Conservation (phyloP, 441 rosid genomes). For the Erodium texanum region DNA sequence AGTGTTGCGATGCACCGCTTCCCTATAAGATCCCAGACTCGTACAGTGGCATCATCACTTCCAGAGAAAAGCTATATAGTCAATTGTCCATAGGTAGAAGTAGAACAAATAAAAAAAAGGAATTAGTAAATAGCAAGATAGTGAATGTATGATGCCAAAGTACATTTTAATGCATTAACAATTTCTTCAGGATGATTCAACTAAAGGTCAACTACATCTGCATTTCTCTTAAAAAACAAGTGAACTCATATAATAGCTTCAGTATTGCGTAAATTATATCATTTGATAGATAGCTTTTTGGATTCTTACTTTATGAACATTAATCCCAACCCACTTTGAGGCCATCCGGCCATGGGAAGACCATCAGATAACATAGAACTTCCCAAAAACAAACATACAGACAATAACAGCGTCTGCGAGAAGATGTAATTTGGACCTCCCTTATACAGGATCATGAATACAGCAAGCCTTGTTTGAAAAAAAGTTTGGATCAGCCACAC, state of each 20-base stretch:
- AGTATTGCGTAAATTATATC: background rate
- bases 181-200: background rate
- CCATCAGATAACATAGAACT: background rate
- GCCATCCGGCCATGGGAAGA: background rate
- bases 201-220: background rate
- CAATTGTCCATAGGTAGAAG: background rate
- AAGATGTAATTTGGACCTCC: no score
- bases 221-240: background rate
- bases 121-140: background rate
- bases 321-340: background rate
- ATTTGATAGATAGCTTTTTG: background rate
- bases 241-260: background rate
- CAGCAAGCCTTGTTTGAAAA: no score
- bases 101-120: background rate
- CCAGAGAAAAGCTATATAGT: constrained; percentile 64
- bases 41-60: constrained; percentile 77
- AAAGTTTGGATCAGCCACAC: no score
- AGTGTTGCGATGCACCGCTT: constrained; percentile 67
- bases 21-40: constrained; percentile 78
- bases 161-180: background rate
- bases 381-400: background rate
- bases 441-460: no score
- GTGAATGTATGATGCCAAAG: background rate
- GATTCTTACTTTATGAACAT: background rate
- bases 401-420: no score